These are phyloP conservation scores for Linnemannia hyalina DNA, from an alignment of 192 early-diverging fungal genomes.

Conservation along the genomic window DNA sequence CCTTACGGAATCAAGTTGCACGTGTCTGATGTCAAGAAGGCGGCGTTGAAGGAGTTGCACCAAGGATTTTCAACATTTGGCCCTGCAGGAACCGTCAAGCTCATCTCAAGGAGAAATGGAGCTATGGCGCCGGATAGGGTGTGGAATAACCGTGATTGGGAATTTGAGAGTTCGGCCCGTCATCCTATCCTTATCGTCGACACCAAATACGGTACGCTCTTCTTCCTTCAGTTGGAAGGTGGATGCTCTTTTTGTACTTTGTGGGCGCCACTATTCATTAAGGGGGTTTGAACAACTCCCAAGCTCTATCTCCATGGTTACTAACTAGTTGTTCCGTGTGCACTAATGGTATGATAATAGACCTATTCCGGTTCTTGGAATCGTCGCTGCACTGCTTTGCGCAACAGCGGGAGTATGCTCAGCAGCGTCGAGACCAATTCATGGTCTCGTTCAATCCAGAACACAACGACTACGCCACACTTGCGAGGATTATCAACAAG, in stretches of 20 bases:
- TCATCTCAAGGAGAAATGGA: neutral
- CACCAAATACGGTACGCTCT: constrained; percentile 3
- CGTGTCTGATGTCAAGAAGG: constrained; percentile 29
- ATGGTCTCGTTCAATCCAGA: constrained; percentile 2
- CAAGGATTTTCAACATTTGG: neutral
- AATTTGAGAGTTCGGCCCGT: neutral
- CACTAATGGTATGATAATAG: neutral
- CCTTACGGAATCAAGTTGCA: constrained; percentile 6
- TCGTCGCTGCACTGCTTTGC: constrained; percentile 15
- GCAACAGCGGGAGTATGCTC: neutral
- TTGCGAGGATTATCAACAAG: neutral
- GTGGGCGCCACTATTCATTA: too few relatives aligned
- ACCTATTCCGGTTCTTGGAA: constrained; percentile 18
- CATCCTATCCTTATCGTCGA: constrained; percentile 19
- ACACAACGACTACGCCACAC: neutral
- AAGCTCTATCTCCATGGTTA: neutral
- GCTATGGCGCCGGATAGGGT: constrained; percentile 3
- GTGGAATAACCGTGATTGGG: constrained; percentile 12
- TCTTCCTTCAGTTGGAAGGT: neutral
- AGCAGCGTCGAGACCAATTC: neutral
- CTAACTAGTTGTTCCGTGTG: neutral
- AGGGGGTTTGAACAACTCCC: neutral
- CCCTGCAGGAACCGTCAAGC: neutral
- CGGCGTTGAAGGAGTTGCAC: constrained; percentile 6
- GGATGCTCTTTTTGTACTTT: neutral